Base-by-base conservation (phyloP, 2,329 filamentous ascomycete genomes). In the Apiospora rasikravindrae region DNA sequence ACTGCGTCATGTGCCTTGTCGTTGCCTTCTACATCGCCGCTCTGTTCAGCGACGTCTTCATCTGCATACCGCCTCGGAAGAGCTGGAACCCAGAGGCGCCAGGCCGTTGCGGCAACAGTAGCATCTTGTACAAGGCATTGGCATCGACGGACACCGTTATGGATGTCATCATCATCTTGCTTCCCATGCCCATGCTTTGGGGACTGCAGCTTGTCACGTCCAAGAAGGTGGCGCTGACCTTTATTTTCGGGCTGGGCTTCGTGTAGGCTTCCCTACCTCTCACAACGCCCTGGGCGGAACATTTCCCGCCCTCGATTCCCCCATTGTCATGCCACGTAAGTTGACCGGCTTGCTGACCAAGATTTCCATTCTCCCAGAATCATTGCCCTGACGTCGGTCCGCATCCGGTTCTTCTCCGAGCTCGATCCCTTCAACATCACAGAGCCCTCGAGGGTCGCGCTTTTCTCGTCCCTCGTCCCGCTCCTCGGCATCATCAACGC, bases 401-500 rank as follows among this genome's bases (percentile, higher is more conserved):
- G 75, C 33, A 44, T 75, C 70, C 73, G 74, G 37, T 76, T 75
- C 69, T 67, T 77, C 61, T 49, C 72, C 29, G 71, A 72, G 4
- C 33, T 77, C 13, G 75, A 75, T 51, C 24, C 64, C 7, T 49
- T 47, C 22, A 76, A 76, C 70, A 47, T 70, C 11, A 75, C 74
- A 14, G 76, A 73, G 44, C 67, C 76, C 45, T 70, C 72, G 68
- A 40, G 37, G 22, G 61, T 74, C 14, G 71, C 51, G 14, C 51
- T 77, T 4, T 69, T 76, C 8, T 74, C 74, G 16, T 68, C 73
- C 6, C 37, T 77, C 8, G 74, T 77, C 6, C 75, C 76, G 10
- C 47, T 75, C 11, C 72, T 79, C 10, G 78, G 78, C 26, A 76
- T 78, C 51, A 69, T 77, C 40, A 77, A 75, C 42, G 77, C 77